Evolutionary conservation across 805 yeast genomes (phyloP).

Genomic region (Candida coleopterorum): DNA sequence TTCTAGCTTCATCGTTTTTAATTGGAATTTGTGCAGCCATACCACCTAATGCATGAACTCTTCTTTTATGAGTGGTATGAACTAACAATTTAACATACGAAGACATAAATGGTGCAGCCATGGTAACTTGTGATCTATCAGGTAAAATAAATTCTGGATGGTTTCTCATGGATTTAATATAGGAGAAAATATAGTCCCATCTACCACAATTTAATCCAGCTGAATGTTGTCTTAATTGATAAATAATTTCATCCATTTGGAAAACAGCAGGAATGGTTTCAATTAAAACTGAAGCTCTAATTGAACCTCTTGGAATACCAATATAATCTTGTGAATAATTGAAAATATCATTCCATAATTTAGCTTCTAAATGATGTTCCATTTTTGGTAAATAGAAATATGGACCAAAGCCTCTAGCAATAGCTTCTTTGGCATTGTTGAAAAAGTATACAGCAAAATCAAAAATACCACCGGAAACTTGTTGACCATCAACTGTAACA

Average conservation of each 20-base stretch:
- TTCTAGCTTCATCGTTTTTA: conserved; percentile 61
- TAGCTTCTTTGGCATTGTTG: conserved; percentile 63
- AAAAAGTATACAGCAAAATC: conserved; percentile 76
- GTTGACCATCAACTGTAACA: conserved; percentile 66
- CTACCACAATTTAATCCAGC: conserved; percentile 84
- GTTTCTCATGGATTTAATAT: conserved; percentile 71
- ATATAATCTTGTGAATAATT: conserved; percentile 70
- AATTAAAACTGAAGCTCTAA: conserved; percentile 75
- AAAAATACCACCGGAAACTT: conserved; percentile 70
- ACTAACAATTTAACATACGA: conserved; percentile 71
- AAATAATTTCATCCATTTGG: conserved; percentile 82
- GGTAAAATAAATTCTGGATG: conserved; percentile 65
- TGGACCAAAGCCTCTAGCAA: conserved; percentile 69
- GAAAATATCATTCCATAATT: conserved; percentile 79
- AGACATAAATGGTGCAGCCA: conserved; percentile 79
- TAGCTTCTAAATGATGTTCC: conserved; percentile 83
- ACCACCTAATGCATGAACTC: conserved; percentile 86
- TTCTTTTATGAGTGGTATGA: conserved; percentile 69
- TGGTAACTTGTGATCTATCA: conserved; percentile 74
- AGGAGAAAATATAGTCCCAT: conserved; percentile 84
- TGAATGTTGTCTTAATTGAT: conserved; percentile 70
- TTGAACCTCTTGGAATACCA: conserved; percentile 67
- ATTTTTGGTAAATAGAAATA: conserved; percentile 80
- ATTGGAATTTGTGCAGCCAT: conserved; percentile 88
- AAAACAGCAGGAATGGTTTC: conserved; percentile 83